These are phyloP conservation scores for Globisporangium rhizosaccharum DNA, from an alignment of 352 stramenopile genomes.

Conservation along the genomic window DNA sequence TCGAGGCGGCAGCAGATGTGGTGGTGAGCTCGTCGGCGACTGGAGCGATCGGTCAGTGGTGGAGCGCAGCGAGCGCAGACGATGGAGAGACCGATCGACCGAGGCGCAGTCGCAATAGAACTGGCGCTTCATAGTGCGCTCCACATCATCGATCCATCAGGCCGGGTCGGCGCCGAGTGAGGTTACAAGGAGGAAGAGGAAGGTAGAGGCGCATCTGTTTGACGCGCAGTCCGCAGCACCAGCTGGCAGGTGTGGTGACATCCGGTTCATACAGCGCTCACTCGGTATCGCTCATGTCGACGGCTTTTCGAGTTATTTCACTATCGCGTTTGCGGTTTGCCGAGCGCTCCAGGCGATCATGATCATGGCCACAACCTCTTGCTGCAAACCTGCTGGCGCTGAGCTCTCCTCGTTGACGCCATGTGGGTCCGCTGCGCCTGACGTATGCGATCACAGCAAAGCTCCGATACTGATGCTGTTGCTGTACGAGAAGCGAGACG, in stretches of 20 bases:
- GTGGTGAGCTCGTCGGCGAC: not conserved
- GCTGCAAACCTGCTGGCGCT: not conserved
- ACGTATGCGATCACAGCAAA: not conserved
- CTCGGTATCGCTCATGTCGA: not conserved
- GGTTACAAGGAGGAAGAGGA: not conserved
- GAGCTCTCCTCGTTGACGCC: not conserved
- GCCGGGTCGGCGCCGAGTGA: not conserved
- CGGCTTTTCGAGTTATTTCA: not conserved
- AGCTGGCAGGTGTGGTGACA: constrained; percentile 8
- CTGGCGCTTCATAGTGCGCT: not conserved
- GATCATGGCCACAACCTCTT: not conserved
- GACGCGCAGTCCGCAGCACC: constrained; percentile 2
- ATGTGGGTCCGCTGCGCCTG: not conserved
- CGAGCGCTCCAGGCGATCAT: not conserved
- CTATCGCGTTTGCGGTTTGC: not conserved
- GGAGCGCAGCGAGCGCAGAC: not conserved
- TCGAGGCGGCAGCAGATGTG: not conserved
- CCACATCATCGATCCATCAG: not conserved
- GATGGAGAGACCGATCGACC: not conserved
- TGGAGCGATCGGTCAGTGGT: not conserved
- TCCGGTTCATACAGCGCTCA: not conserved
- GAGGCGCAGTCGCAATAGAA: not conserved
- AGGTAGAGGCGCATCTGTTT: constrained; percentile 9
- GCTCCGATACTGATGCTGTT: no score
- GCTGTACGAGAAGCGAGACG: no score